Evolutionary conservation across 1,139 yeast genomes (phyloP), one percentile per base, ranked within the genome.

Genomic region (Protomyces macrosporus): DNA sequence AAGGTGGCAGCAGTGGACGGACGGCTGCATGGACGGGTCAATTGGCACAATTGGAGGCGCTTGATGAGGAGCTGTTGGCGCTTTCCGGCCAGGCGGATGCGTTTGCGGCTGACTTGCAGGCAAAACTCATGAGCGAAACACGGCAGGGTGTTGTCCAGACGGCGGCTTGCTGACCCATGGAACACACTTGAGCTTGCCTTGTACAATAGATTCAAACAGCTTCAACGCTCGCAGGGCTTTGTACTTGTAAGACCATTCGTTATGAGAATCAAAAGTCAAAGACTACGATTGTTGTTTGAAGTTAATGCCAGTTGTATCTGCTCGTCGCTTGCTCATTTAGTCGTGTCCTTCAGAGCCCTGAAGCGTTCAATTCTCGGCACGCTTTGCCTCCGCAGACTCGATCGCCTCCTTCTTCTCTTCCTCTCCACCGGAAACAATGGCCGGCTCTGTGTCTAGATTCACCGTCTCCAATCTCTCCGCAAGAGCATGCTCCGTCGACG

Each of bases 221-320:
- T 23, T 23, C 10, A n/a, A 37, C 40, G n/a, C n/a, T 10, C 1
- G n/a, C 12, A 10, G n/a, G 40, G 12, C 12, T 37, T 37, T 9
- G 40, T n/a, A 9, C 40, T n/a, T 10, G 10, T 10, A 37, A 37
- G n/a, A 37, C 10, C 10, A 37, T 37, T 37, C 10, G 3, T 37
- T 37, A n/a, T 37, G n/a, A 9, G n/a, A 37, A 37, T 37, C 10
- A n/a, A 37, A 37, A 37, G 12, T 37, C 3, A n/a, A n/a, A 10
- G 10, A 10, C n/a, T 10, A n/a, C n/a, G 16, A 45, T 45, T 14
- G 14, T 23, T 2, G 50, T 7, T 9, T 12, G 53, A 30, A 10
- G 53, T n/a, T 30, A 55, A 23, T 23, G 23, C 60, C 60, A 53
- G 45, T 16, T 55, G 53, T 42, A 55, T 45, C 16, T 55, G 53